Conservation (phyloP, 345 rosid species). For the Sisymbrium altissimum region DNA sequence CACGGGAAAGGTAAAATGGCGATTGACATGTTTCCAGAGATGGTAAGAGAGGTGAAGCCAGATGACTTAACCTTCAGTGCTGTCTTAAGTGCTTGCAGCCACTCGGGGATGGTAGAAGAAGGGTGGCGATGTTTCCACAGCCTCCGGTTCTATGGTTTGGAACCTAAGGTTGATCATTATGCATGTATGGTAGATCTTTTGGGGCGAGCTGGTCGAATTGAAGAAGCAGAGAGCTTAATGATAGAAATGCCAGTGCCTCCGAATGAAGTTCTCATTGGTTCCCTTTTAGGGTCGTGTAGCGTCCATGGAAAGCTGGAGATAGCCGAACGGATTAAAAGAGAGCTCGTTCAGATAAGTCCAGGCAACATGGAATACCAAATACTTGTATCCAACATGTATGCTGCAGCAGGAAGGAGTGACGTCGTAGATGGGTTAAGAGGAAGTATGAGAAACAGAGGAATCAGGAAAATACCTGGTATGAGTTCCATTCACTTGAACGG, state of each 20-base stretch:
- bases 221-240: slow-evolving; percentile 60
- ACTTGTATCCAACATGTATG: slow-evolving; percentile 65
- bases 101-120: slow-evolving; percentile 64
- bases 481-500: slow-evolving; percentile 59
- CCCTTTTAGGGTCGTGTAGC: slow-evolving; percentile 73
- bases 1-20: slow-evolving; percentile 58
- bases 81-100: slow-evolving; percentile 75
- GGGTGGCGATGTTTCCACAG: slow-evolving; percentile 45
- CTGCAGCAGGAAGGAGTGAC: slow-evolving; percentile 50
- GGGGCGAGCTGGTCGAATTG: slow-evolving; percentile 68
- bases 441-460: slow-evolving; percentile 47
- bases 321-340: slow-evolving; percentile 44
- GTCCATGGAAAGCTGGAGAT: slow-evolving; percentile 57
- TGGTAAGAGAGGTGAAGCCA: slow-evolving; percentile 62
- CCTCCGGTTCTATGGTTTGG: slow-evolving; percentile 42
- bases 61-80: slow-evolving; percentile 74
- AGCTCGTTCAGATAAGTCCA: slow-evolving; percentile 54
- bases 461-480: slow-evolving; percentile 69
- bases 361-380: slow-evolving; percentile 60
- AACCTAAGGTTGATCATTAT: slow-evolving; percentile 71
- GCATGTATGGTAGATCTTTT: slow-evolving; percentile 91
- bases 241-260: slow-evolving; percentile 71
- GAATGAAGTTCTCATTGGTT: slow-evolving; percentile 77
- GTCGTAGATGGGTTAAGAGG: slow-evolving; percentile 46
- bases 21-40: slow-evolving; percentile 50